Base-by-base conservation (phyloP, 371 early-diverging fungal genomes). In the Rhizopus delemar region DNA sequence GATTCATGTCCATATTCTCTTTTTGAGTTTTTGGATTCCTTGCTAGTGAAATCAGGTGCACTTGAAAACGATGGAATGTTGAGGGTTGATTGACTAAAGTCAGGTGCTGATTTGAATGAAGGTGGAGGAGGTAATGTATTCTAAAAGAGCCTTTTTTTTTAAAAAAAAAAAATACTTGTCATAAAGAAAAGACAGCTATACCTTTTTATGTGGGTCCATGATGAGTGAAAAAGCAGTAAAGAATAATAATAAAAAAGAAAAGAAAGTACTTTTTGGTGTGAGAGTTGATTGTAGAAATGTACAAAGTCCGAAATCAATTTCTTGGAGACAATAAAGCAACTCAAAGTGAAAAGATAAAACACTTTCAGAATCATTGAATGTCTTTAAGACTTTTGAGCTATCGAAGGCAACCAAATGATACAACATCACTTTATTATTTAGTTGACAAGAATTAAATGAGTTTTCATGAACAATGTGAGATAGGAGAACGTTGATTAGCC, bases 11-110 rank as follows among this genome's bases (percentile, higher is more conserved):
- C 29, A 11, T 29, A 22, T 13, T 35, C 11, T 9, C 22, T 9
- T 33, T 2, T 33, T 36, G 52, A 8, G 8, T 15, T 56, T 12
- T 3, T 28, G 36, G 9, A 54, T 59, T 53, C 65, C 58, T 41
- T 58, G 57, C 45, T 51, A 51, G 62, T 56, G 16, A 75, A 48
- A 34, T 75, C 68, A 9, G 75, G 75, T 15, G 75, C 75, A 38
- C 73, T 72, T 2, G 73, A 65, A 43, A 72, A 75, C 1, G 72
- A 62, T 16, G 75, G 75, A 31, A 55, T 53, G 15, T 52, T 45
- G 28, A 57, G 46, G 43, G 53, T 56, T 7, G 35, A 38, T 5
- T 56, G 16, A 12, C 43, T 50, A 8, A 67, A 39, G 33, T 52
- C 57, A 2, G 75, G 75, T 35, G 75, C 75, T 38, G 67, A 56